Base-by-base conservation (phyloP, 805 yeast genomes). In the Wickerhamomyces strasburgensis region DNA sequence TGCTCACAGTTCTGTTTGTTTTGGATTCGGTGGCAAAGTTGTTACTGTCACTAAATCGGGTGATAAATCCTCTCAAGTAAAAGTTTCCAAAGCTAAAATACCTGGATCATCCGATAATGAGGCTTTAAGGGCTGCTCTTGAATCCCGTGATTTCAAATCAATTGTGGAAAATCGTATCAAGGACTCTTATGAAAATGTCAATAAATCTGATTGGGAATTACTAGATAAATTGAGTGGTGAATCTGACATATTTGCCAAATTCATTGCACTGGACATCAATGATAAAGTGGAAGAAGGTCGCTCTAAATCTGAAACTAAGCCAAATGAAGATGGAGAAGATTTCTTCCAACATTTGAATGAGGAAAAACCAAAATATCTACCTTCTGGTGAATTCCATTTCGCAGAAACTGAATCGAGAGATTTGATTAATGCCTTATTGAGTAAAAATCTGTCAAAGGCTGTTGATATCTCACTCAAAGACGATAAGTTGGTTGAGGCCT, bases 1-100 rank as follows among this genome's bases (percentile, higher is more conserved):
- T 44, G 71, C 82, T 47, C 87, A 87, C 10, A 69, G 75, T 5
- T 70, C 81, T 33, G 96, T 82, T 11, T 66, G 78, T 3, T 93
- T 94, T 70, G 98, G 95, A 0, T 90, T 88, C 64, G 98, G 98
- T 43, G 95, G 96, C 36, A 87, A 86, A 62, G 58, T 93, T 28
- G 89, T 83, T 4, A 59, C 68, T 10, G 77, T 81, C 21, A 51
- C 58, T 8, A 61, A 60, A 35, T 64, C 67, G 33, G 68, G 68
- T 15, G 54, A 53, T 3, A 56, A 61, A 44, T 51, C 70, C 50
- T 66, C 77, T 19, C 39, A 60, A 6, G 58, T 77, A 14, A 57
- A 58, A 17, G 62, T 78, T 39, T 53, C 65, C 17, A 73, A 72
- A 47, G 58, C 71, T 18, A 31, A 47, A 9, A 36, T 52, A 7